phyloP scores from a whole-genome alignment of 2,329 filamentous ascomycete species.

The Raffaelea ambrosiae region DNA sequence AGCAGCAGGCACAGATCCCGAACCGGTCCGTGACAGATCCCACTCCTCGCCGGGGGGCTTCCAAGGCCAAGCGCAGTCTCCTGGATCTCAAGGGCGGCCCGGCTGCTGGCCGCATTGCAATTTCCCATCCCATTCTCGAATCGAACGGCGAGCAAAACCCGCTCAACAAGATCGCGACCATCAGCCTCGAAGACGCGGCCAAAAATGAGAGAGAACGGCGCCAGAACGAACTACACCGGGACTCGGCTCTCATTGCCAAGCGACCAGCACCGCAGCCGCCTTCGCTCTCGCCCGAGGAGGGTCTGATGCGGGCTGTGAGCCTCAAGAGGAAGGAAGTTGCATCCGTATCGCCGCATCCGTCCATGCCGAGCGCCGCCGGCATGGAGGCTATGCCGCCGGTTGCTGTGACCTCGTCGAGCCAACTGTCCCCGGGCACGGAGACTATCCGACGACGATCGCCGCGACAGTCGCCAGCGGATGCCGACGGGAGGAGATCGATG shows the following conservation, averaged over 20 bases:
- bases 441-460: conserved; percentile 45
- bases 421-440: conserved; percentile 42
- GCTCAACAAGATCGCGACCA: conserved; percentile 35
- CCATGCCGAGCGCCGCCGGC: conserved; percentile 12
- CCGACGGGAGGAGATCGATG: background rate
- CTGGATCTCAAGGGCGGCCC: conserved; percentile 17
- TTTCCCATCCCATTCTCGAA: conserved; percentile 41
- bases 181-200: conserved; percentile 41
- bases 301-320: conserved; percentile 23
- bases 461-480: conserved; percentile 20
- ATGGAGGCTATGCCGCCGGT: conserved; percentile 20
- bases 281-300: conserved; percentile 22
- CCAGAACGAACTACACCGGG: conserved; percentile 21
- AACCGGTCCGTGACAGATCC: conserved; percentile 22
- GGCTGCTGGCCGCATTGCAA: conserved; percentile 29
- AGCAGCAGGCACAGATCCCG: conserved; percentile 13
- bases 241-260: conserved; percentile 23
- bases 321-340: conserved; percentile 30
- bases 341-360: conserved; percentile 14
- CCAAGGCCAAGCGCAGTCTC: conserved; percentile 14
- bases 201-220: conserved; percentile 36
- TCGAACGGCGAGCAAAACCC: conserved; percentile 28
- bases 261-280: conserved; percentile 29
- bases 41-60: background rate
- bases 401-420: conserved; percentile 35